Evolutionary conservation across 495 filamentous ascomycete species (phyloP).

Genomic region (Tricharina praecox): DNA sequence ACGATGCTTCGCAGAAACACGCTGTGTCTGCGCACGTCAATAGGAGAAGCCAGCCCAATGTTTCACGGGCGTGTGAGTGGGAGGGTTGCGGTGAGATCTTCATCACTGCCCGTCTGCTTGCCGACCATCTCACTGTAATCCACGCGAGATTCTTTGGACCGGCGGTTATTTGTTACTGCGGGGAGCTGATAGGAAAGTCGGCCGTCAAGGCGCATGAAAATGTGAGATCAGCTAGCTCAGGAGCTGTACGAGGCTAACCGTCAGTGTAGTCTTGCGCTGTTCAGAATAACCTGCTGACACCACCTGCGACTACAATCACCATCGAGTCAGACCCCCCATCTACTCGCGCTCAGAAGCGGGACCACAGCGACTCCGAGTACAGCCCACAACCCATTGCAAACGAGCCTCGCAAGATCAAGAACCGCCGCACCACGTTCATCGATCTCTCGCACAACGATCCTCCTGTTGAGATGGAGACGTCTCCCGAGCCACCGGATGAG

Average conservation of each 20-base stretch:
- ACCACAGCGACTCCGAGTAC: too few relatives aligned
- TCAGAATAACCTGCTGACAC: too few relatives aligned
- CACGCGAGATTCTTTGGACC: background rate
- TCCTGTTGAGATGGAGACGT: too few relatives aligned
- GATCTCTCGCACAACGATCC: too few relatives aligned
- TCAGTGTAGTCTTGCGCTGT: too few relatives aligned
- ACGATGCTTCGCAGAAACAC: background rate
- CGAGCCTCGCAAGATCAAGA: background rate
- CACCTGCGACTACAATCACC: too few relatives aligned
- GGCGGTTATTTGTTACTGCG: background rate
- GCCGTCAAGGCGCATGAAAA: background rate
- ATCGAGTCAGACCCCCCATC: too few relatives aligned
- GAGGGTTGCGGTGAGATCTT: background rate
- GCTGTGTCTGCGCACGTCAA: slow-evolving; percentile 2
- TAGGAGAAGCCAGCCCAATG: background rate
- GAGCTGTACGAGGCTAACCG: too few relatives aligned
- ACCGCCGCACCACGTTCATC: too few relatives aligned
- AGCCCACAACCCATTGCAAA: background rate
- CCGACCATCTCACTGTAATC: background rate
- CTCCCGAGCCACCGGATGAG: too few relatives aligned
- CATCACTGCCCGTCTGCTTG: background rate
- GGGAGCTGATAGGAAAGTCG: background rate
- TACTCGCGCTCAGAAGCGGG: too few relatives aligned
- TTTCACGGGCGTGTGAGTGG: background rate
- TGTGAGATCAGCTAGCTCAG: too few relatives aligned